Percentiles rank a stretch among this genome's conserved stretches.
Evolutionary conservation across 73 alveolate genomes (phyloP).

Genomic region (Breviolum minutum): DNA sequence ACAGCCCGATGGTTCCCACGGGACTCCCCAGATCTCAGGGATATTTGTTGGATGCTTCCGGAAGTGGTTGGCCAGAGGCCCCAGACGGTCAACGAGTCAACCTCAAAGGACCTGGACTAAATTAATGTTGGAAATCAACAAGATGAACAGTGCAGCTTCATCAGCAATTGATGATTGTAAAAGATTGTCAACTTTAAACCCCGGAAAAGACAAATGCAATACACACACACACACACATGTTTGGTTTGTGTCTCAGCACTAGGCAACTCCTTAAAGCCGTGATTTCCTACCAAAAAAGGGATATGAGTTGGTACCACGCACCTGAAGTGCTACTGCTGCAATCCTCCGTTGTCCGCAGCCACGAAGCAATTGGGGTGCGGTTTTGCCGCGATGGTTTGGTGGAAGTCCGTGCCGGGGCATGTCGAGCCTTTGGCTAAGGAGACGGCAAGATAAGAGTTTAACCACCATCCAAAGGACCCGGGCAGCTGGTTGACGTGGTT

Average conservation of each 20-base stretch:
- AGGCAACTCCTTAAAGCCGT: no score
- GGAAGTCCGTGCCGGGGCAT: background rate
- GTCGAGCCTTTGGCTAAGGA: constrained; percentile 38
- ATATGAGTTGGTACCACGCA: no score
- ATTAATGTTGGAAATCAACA: background rate
- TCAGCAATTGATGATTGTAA: no score
- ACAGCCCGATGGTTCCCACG: background rate
- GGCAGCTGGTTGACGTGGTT: background rate
- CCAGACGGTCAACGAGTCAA: background rate
- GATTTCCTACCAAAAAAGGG: no score
- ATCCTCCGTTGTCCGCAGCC: background rate
- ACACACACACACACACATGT: no score
- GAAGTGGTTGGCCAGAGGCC: background rate
- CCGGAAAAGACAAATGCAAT: no score
- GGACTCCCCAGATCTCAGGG: background rate
- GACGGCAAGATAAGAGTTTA: background rate
- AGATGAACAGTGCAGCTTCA: background rate
- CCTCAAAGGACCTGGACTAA: background rate
- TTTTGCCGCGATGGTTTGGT: background rate
- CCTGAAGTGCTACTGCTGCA: background rate
- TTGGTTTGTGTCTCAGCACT: no score
- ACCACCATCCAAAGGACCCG: background rate
- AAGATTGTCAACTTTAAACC: no score
- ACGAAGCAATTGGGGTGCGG: background rate
- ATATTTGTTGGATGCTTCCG: background rate